These are phyloP conservation scores for Vigna hirtella DNA, from an alignment of 306 rosid genomes.

Conservation along the genomic window DNA sequence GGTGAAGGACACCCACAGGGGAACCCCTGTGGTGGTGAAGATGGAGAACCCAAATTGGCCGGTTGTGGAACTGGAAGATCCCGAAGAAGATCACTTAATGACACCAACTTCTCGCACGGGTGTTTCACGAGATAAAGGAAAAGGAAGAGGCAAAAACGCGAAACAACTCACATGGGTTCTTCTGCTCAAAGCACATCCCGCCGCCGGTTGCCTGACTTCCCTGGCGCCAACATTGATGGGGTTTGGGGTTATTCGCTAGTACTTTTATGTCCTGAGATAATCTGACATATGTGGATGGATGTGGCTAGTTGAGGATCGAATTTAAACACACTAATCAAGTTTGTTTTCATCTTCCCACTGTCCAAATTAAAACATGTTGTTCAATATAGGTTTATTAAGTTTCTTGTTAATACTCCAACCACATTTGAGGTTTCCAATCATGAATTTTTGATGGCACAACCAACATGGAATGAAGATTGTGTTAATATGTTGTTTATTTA, in stretches of 20 bases:
- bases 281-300: neutral
- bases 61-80: constrained; percentile 90
- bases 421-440: constrained; percentile 3
- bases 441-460: neutral
- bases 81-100: constrained; percentile 74
- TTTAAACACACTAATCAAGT: too few relatives aligned
- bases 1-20: constrained; percentile 69
- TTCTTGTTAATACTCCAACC: neutral
- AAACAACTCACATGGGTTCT: constrained; percentile 95
- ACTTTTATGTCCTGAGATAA: neutral
- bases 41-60: constrained; percentile 98
- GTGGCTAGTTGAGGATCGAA: neutral
- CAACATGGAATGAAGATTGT: too few relatives aligned
- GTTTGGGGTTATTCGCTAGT: too few relatives aligned
- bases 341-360: too few relatives aligned
- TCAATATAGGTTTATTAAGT: too few relatives aligned
- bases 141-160: constrained; percentile 76
- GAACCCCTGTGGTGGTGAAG: constrained; percentile 93
- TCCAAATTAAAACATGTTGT: too few relatives aligned
- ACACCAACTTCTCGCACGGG: constrained; percentile 48
- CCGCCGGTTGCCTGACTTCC: constrained; percentile 81
- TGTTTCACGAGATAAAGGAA: constrained; percentile 60
- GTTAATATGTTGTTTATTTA: too few relatives aligned
- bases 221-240: constrained; percentile 67
- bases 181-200: constrained; percentile 81